Evolutionary conservation across 352 stramenopile species (phyloP), one percentile per base, ranked within the genome.

Genomic region (Phytophthora citrophthora): DNA sequence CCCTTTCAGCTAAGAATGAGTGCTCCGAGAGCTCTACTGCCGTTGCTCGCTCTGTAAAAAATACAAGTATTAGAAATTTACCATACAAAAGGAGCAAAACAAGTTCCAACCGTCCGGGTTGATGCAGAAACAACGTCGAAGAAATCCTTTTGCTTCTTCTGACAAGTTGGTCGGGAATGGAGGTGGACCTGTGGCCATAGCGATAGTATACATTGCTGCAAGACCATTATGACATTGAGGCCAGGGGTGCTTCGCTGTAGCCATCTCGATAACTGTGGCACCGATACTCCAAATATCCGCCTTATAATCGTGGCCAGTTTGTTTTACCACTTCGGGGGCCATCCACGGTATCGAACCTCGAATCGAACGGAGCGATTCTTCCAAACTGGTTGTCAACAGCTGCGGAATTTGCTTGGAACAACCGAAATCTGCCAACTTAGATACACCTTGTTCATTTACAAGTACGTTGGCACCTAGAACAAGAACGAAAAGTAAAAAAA

Each of bases 401-500:
- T 89, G 75, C 15, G 87, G 82, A 50, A 97, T 74, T 59, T 93
- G 86, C 68, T 96, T 96, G 2, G 88, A 96, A 53, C 88, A 97
- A 2, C 91, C 91, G 70, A 97, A 97, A 70, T 97, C 91, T 1
- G 91, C 88, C 5, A 97, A 70, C 57, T 97, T 97, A 1, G 88
- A 86, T 31, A 94, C 69, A 7, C 89, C 89, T 64, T 93, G 83
- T 24, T 95, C 86, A 10, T 89, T 96, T 44, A 97, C 90, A 3
- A 97, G 64, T 8, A 97, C 88, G 47, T 97, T 97, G 6, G 87
- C 89, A 24, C 86, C 86, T 89, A 26, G n/a, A 44, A 51, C 10
- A 39, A 29, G 3, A 39, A 36, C 0, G 1, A 16, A 44, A 51
- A 55, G 36, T 50, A 38, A 46, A 36, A 46, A 34, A 34, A 3